These are phyloP conservation scores for Butyriboletus loyo DNA, from an alignment of 768 basidiomycete genomes.

Conservation along the genomic window DNA sequence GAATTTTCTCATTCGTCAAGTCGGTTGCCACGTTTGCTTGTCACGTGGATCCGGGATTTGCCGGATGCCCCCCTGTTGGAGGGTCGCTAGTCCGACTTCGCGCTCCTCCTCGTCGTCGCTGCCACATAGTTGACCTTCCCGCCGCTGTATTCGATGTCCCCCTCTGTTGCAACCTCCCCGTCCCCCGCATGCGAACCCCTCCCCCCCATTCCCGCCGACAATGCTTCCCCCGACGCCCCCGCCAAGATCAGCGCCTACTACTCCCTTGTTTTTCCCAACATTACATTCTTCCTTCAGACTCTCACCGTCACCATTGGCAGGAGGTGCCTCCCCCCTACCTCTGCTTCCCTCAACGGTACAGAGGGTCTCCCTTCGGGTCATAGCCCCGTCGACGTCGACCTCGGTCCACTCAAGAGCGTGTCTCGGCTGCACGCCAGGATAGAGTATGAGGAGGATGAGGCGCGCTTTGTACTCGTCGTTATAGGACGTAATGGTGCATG, in stretches of 20 bases:
- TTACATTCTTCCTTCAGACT: constrained; percentile 97
- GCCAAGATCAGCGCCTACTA: constrained; percentile 92
- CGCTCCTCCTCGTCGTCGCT: constrained; percentile 4
- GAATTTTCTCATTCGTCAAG: too few relatives aligned
- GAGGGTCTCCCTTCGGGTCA: constrained; percentile 35
- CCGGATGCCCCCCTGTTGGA: constrained; percentile 10
- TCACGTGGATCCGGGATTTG: constrained; percentile 17
- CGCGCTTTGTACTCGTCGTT: constrained; percentile 85
- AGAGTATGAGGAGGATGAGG: constrained; percentile 87
- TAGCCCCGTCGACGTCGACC: constrained; percentile 77
- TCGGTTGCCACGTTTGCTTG: constrained; percentile 24
- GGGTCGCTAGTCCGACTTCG: constrained; percentile 1
- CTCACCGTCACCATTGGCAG: constrained; percentile 93
- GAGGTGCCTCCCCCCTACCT: constrained; percentile 67
- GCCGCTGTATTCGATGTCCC: constrained; percentile 26
- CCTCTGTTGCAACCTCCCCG: constrained; percentile 6
- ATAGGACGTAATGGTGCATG: constrained; percentile 97
- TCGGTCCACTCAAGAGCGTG: constrained; percentile 95
- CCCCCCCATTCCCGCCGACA: constrained; percentile 7
- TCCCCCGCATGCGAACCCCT: constrained; percentile 1
- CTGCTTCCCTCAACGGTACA: constrained; percentile 44
- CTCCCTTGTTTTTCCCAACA: constrained; percentile 89
- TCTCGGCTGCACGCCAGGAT: constrained; percentile 96
- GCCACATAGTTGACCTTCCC: constrained; percentile 9
- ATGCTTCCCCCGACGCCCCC: constrained; percentile 31